A percentile compares a stretch with the other conserved stretches of the same genome.
Conservation (phyloP, 169 alveolate genomes). For the Pseudocohnilembus persalinus region DNA sequence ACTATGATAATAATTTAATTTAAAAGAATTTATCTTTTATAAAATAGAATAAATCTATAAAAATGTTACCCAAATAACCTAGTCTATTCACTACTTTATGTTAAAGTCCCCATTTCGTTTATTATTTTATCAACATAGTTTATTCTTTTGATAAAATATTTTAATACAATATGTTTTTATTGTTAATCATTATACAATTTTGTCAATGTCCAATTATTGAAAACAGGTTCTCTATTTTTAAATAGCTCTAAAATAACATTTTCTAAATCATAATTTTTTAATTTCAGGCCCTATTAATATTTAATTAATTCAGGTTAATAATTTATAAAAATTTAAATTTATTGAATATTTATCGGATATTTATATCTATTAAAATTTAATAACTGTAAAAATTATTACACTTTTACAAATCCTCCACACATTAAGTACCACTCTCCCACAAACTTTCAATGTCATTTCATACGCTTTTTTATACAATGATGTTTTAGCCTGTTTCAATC, state of each 20-base stretch:
- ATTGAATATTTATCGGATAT: no score
- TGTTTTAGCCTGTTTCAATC: slow-evolving; percentile 27
- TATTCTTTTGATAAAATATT: slow-evolving; percentile 31
- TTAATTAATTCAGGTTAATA: no score
- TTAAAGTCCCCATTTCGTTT: slow-evolving; percentile 60
- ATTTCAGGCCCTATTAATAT: slow-evolving; percentile 45
- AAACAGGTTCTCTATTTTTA: slow-evolving; percentile 61
- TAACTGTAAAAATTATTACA: no score
- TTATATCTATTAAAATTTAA: no score
- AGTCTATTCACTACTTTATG: slow-evolving; percentile 71
- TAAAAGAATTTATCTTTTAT: no score
- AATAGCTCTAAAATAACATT: slow-evolving; percentile 57
- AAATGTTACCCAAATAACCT: slow-evolving; percentile 55
- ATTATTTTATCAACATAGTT: slow-evolving; percentile 44
- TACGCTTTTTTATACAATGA: background rate
- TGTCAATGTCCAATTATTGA: slow-evolving; percentile 53
- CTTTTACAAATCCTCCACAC: slow-evolving; percentile 45
- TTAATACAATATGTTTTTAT: slow-evolving; percentile 13
- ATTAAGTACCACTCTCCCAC: slow-evolving; percentile 65
- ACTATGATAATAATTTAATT: no score
- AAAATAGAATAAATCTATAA: background rate
- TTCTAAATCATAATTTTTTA: slow-evolving; percentile 71
- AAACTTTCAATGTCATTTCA: background rate
- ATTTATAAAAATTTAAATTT: no score
- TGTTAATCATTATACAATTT: slow-evolving; percentile 39